These are phyloP conservation scores for Funneliformis caledonium DNA, from an alignment of 371 early-diverging fungal species.

Conservation along the genomic window DNA sequence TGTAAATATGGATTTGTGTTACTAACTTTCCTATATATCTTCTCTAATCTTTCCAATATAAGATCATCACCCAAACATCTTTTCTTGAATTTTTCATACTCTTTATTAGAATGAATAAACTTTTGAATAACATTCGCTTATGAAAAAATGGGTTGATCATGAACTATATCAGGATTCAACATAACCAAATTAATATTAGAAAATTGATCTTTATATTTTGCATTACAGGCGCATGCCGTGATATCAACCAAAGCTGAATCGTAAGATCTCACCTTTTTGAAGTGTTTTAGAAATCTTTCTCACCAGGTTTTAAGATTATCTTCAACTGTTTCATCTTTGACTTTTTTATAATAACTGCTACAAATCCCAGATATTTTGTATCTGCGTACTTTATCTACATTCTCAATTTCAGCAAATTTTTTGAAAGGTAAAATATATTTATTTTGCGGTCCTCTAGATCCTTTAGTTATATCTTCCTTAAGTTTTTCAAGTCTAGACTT, in stretches of 20 bases:
- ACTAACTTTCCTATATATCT: not conserved
- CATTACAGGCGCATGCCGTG: not conserved
- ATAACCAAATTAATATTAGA: not conserved
- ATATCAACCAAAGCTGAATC: not conserved
- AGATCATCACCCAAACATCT: not conserved
- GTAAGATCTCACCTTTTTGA: constrained; percentile 2
- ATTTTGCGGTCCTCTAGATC: too few relatives aligned
- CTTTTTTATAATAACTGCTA: not conserved
- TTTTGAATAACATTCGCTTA: not conserved
- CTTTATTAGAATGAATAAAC: not conserved
- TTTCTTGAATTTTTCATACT: constrained; percentile 8
- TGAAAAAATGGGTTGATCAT: constrained; percentile 5
- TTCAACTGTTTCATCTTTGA: not conserved
- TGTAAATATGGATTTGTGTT: too few relatives aligned
- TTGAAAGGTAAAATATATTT: not conserved
- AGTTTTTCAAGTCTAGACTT: not conserved
- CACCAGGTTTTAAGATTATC: not conserved
- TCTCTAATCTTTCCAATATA: not conserved
- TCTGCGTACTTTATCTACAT: not conserved
- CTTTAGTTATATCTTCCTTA: not conserved
- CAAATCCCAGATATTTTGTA: not conserved
- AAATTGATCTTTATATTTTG: not conserved
- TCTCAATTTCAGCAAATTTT: not conserved
- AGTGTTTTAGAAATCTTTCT: not conserved
- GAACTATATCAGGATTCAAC: not conserved